Percentiles rank a stretch among this genome's conserved stretches.
phyloP scores from a whole-genome alignment of 495 filamentous ascomycete species.

The Penicilliopsis zonata region DNA sequence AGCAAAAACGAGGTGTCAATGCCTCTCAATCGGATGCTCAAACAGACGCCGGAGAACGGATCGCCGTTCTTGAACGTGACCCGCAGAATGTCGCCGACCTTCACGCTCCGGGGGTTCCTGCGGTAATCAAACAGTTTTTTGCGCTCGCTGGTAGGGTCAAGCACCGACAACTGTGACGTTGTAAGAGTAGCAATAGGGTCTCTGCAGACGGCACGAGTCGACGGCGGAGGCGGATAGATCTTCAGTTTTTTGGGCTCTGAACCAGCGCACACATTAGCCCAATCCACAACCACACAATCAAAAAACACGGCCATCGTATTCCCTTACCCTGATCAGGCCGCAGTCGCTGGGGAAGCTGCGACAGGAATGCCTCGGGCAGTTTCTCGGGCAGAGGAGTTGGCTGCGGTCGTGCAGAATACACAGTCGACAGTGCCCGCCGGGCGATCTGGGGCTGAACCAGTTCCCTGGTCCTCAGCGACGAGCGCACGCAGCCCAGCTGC shows the following conservation, averaged over 20 bases:
- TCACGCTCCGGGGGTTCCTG: slow-evolving; percentile 58
- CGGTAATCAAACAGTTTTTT: slow-evolving; percentile 66
- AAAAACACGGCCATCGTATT: too few relatives aligned
- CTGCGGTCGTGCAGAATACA: slow-evolving; percentile 23
- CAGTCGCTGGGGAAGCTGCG: slow-evolving; percentile 27
- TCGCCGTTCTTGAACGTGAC: slow-evolving; percentile 74
- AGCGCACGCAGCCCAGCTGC: slow-evolving; percentile 58
- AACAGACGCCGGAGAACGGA: slow-evolving; percentile 76
- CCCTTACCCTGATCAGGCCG: slow-evolving; percentile 27
- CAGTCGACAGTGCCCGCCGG: slow-evolving; percentile 28
- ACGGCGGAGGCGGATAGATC: slow-evolving; percentile 41
- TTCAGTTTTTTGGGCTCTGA: slow-evolving; percentile 35
- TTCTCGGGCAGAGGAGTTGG: slow-evolving; percentile 26
- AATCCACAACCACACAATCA: slow-evolving; percentile 1
- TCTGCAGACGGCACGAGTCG: slow-evolving; percentile 29
- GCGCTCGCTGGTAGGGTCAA: slow-evolving; percentile 77
- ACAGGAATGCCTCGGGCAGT: slow-evolving; percentile 27
- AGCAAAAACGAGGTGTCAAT: slow-evolving; percentile 80
- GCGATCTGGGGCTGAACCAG: slow-evolving; percentile 28
- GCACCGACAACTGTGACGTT: slow-evolving; percentile 49
- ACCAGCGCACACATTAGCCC: too few relatives aligned
- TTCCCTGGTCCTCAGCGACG: slow-evolving; percentile 32
- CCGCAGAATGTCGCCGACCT: slow-evolving; percentile 80
- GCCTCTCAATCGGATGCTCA: slow-evolving; percentile 74
- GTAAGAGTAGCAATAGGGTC: slow-evolving; percentile 53